phyloP scores from a whole-genome alignment of 345 rosid species.

The Geranium rotundifolium region DNA sequence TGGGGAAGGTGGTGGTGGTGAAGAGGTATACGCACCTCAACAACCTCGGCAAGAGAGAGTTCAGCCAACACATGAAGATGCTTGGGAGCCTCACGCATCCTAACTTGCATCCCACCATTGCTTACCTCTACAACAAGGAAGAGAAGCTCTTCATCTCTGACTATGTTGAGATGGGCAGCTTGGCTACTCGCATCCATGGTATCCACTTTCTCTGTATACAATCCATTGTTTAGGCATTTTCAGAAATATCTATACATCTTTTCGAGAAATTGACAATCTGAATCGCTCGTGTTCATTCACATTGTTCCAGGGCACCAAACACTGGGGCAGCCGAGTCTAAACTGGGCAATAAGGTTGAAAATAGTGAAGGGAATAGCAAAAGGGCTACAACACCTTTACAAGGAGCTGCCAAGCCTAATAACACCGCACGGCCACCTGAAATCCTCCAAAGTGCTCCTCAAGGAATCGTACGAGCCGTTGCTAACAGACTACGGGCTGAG shows the following conservation, averaged over 20 bases:
- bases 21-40: slow-evolving; percentile 85
- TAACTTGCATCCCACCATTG: slow-evolving; percentile 66
- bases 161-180: slow-evolving; percentile 49
- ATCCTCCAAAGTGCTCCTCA: slow-evolving; percentile 72
- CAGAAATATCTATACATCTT: too few relatives aligned
- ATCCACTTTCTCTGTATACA: too few relatives aligned
- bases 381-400: slow-evolving; percentile 57
- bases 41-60: slow-evolving; percentile 61
- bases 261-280: too few relatives aligned
- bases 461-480: slow-evolving; percentile 40
- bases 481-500: slow-evolving; percentile 59
- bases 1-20: slow-evolving; percentile 46
- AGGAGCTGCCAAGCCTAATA: slow-evolving; percentile 54
- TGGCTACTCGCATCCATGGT: slow-evolving; percentile 84
- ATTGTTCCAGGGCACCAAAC: slow-evolving; percentile 39
- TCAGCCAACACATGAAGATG: slow-evolving; percentile 74
- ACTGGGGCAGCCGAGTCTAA: slow-evolving; percentile 36
- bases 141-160: slow-evolving; percentile 72
- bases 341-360: slow-evolving; percentile 65
- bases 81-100: slow-evolving; percentile 59
- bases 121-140: slow-evolving; percentile 74
- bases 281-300: too few relatives aligned
- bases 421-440: slow-evolving; percentile 88
- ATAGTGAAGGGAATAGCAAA: slow-evolving; percentile 60
- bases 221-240: too few relatives aligned